Conservation (phyloP, 2,329 filamentous ascomycete genomes). For the Cryphonectria naterciae region DNA sequence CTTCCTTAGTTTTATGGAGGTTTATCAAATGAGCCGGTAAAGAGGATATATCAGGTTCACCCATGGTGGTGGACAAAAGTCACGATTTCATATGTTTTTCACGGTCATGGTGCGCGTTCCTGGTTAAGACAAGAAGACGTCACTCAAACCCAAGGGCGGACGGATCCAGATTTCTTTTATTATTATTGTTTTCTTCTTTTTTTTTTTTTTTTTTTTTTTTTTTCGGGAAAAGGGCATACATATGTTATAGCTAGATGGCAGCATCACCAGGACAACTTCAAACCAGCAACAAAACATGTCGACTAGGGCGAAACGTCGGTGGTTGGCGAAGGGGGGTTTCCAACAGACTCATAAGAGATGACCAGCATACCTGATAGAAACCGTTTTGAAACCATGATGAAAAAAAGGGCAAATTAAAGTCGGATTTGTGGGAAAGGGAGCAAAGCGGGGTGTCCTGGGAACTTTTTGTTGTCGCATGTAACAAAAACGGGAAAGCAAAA, state of each 20-base stretch:
- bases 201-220: neutral
- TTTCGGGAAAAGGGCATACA: neutral
- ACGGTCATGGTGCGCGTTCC: neutral
- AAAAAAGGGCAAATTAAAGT: neutral
- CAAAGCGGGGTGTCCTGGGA: neutral
- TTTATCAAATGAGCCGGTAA: neutral
- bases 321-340: neutral
- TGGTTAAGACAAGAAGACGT: neutral
- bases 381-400: neutral
- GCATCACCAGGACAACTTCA: neutral
- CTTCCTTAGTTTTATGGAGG: neutral
- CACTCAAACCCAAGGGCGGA: neutral
- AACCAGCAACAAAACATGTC: neutral
- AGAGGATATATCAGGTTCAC: neutral
- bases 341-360: neutral
- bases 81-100: constrained; percentile 5
- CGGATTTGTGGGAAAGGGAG: neutral
- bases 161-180: neutral
- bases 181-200: constrained; percentile 5
- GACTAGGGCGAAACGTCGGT: neutral
- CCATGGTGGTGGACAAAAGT: neutral
- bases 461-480: neutral
- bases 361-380: neutral
- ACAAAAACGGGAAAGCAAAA: neutral
- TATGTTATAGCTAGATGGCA: neutral